These are phyloP conservation scores for Cerioporus squamosus DNA, from an alignment of 1,284 basidiomycete species.

Conservation along the genomic window DNA sequence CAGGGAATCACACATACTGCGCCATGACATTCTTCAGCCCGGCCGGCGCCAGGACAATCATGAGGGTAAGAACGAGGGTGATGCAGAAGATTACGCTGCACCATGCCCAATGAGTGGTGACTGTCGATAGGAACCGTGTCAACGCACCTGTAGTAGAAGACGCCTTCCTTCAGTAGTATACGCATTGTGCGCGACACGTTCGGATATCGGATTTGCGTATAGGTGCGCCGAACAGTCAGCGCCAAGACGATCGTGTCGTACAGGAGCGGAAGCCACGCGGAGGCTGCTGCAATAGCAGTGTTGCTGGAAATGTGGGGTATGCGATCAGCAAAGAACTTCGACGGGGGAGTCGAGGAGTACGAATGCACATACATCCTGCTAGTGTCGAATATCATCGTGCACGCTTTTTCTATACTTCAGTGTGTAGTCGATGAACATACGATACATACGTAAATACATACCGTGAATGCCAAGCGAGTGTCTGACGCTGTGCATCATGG, in stretches of 20 bases:
- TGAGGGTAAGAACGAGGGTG: conserved; percentile 54
- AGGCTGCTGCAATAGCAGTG: conserved; percentile 43
- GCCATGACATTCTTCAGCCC: conserved; percentile 57
- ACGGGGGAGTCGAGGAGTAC: not conserved
- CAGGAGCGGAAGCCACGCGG: conserved; percentile 58
- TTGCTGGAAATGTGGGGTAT: conserved; percentile 2
- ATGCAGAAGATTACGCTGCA: conserved; percentile 55
- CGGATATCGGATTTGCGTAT: conserved; percentile 43
- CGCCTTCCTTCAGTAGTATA: conserved; percentile 55
- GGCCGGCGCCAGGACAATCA: conserved; percentile 48
- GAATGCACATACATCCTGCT: conserved; percentile 38
- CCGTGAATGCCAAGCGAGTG: conserved; percentile 16
- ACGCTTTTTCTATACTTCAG: conserved; percentile 41
- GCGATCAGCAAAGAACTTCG: not conserved
- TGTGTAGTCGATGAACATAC: not conserved
- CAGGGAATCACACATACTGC: conserved; percentile 45
- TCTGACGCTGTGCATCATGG: conserved; percentile 13
- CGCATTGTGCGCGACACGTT: conserved; percentile 47
- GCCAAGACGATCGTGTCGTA: conserved; percentile 58
- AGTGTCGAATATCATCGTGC: conserved; percentile 55
- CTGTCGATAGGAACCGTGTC: not conserved
- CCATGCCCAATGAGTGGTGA: not conserved
- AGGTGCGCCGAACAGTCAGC: conserved; percentile 50
- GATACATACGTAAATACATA: not conserved
- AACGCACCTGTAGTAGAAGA: conserved; percentile 56